These are phyloP conservation scores for Trichoderma sp. DNA, from an alignment of 2,329 filamentous ascomycete species.

Conservation along the genomic window DNA sequence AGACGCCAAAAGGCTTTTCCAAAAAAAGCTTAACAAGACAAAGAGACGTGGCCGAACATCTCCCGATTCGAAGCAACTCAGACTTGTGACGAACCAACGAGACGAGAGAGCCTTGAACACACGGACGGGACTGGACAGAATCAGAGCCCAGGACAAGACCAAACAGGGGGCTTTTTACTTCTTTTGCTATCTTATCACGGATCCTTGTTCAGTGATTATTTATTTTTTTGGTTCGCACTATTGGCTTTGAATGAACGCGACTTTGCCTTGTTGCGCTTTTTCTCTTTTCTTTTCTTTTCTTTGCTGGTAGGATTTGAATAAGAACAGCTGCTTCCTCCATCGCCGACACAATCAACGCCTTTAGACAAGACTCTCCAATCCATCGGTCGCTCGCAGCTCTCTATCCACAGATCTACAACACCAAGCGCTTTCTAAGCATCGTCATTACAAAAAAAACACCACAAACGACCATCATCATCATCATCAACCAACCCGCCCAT, in stretches of 20 bases:
- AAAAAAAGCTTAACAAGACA: background rate
- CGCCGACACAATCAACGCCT: background rate
- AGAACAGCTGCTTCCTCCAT: background rate
- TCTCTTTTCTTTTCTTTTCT: background rate
- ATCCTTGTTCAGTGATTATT: background rate
- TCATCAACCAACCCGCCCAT: background rate
- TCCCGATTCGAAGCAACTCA: background rate
- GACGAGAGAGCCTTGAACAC: background rate
- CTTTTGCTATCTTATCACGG: constrained; percentile 4
- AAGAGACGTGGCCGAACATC: background rate
- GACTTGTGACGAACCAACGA: background rate
- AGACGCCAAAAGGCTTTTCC: background rate
- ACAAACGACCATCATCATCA: background rate
- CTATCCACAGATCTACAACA: background rate
- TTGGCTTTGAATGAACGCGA: background rate
- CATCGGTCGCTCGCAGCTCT: background rate
- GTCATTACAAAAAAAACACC: background rate
- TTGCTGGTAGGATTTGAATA: background rate
- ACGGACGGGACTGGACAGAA: background rate
- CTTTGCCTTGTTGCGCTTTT: background rate
- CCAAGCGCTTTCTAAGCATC: background rate
- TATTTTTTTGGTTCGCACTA: background rate
- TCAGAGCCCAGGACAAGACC: background rate
- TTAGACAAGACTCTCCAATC: background rate
- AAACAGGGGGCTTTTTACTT: background rate